Conservation (phyloP, 495 filamentous ascomycete species). For the Bombardia bombarda region DNA sequence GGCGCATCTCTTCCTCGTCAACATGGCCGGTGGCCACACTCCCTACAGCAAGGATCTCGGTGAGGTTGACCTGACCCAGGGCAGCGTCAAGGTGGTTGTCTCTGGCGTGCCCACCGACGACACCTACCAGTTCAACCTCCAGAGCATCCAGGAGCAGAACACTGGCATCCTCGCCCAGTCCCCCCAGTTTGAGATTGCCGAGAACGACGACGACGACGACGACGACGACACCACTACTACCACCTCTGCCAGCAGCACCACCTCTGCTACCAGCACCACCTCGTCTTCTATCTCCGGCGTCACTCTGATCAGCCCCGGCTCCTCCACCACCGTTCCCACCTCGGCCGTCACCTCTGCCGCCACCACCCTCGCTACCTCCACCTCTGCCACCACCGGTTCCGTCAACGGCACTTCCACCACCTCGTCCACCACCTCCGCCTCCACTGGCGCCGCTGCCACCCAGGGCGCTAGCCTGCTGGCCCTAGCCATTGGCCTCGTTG, state of each 20-base stretch:
- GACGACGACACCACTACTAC: conserved; percentile 1
- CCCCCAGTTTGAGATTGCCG: conserved; percentile 19
- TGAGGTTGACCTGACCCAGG: conserved; percentile 18
- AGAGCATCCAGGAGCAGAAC: conserved; percentile 15
- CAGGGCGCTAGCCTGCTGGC: conserved; percentile 8
- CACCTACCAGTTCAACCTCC: conserved; percentile 24
- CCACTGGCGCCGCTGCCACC: conserved; percentile 2
- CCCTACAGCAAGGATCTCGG: conserved; percentile 21
- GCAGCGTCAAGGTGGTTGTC: conserved; percentile 11
- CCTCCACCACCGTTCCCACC: background rate
- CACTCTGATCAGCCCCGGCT: background rate
- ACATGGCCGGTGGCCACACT: conserved; percentile 22
- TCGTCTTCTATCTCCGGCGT: background rate
- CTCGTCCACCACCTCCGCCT: background rate
- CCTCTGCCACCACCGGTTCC: background rate
- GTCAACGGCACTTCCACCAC: background rate
- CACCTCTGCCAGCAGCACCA: background rate
- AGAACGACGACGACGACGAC: background rate
- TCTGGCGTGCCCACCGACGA: conserved; percentile 10
- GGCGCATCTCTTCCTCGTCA: conserved; percentile 23
- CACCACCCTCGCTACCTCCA: background rate
- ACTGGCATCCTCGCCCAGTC: conserved; percentile 24
- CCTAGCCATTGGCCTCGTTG: conserved; percentile 10
- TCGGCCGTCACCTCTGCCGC: background rate
- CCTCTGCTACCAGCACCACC: background rate